Evolutionary conservation across 306 rosid species (phyloP).

Genomic region (Prunus mume): DNA sequence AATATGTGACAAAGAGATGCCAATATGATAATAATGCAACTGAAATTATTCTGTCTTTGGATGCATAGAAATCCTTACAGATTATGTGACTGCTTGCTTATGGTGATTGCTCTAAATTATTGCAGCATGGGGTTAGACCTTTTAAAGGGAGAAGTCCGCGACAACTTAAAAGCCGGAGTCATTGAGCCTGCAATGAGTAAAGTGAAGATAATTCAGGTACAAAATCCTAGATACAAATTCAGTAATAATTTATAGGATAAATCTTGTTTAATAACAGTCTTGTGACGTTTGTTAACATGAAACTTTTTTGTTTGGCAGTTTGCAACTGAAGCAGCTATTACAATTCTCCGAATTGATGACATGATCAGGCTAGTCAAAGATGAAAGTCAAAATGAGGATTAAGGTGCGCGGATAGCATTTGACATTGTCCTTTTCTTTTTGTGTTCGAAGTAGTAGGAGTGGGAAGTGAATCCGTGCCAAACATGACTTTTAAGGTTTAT

Average conservation of each 20-base stretch:
- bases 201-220: constrained; percentile 93
- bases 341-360: constrained; percentile 96
- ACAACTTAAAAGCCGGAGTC: constrained; percentile 99
- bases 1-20: too few relatives aligned
- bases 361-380: constrained; percentile 95
- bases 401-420: constrained; percentile 1
- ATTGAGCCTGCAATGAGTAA: constrained; percentile 99
- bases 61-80: background rate
- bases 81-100: background rate
- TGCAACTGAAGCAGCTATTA: constrained; percentile 97
- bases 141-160: constrained; percentile 62
- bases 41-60: background rate
- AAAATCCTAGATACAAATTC: background rate
- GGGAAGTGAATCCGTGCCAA: background rate
- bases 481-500: background rate
- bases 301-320: constrained; percentile 42
- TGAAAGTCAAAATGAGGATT: constrained; percentile 67
- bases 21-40: background rate
- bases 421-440: background rate
- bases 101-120: background rate
- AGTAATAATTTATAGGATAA: background rate
- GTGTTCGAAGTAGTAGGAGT: background rate
- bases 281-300: background rate
- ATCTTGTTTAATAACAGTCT: constrained; percentile 6
- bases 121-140: constrained; percentile 95